Conservation (phyloP, 257 asterid species). For the Solanum megistacrolobum region DNA sequence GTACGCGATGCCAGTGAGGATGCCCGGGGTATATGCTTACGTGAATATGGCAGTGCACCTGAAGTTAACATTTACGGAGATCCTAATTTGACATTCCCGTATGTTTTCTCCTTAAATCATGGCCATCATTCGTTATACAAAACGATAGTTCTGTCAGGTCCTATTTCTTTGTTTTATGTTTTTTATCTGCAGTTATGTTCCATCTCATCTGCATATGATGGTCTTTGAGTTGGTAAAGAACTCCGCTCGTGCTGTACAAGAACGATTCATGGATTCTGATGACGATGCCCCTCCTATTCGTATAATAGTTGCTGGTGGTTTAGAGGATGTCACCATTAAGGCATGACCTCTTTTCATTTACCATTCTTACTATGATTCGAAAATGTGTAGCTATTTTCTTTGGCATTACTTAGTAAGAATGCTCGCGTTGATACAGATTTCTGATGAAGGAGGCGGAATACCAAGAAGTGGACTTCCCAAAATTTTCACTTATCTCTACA, state of each 20-base stretch:
- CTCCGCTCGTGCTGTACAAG: slow-evolving; percentile 95
- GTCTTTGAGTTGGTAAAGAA: slow-evolving; percentile 95
- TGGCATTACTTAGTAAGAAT: neutral
- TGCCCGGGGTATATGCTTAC: slow-evolving; percentile 70
- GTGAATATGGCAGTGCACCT: slow-evolving; percentile 88
- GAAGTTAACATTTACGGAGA: slow-evolving; percentile 83
- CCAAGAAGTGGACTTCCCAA: slow-evolving; percentile 87
- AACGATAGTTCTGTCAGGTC: neutral
- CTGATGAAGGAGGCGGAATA: slow-evolving; percentile 97
- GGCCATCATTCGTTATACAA: neutral
- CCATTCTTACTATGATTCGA: no score
- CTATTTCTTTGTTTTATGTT: neutral
- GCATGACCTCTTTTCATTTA: slow-evolving; percentile 18
- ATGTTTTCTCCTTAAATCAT: slow-evolving; percentile 10
- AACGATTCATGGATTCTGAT: slow-evolving; percentile 64
- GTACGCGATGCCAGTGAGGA: slow-evolving; percentile 81
- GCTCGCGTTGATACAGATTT: slow-evolving; percentile 31
- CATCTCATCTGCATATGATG: slow-evolving; percentile 91
- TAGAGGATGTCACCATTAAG: slow-evolving; percentile 95
- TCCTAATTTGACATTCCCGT: slow-evolving; percentile 84
- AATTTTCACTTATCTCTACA: slow-evolving; percentile 80
- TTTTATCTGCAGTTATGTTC: slow-evolving; percentile 53
- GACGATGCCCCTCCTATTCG: slow-evolving; percentile 81
- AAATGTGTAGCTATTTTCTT: no score
- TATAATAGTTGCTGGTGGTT: slow-evolving; percentile 89